Percentiles rank a stretch among this genome's conserved stretches.
phyloP scores from a whole-genome alignment of 305 asterid genomes.

The Fraxinus ornus region DNA sequence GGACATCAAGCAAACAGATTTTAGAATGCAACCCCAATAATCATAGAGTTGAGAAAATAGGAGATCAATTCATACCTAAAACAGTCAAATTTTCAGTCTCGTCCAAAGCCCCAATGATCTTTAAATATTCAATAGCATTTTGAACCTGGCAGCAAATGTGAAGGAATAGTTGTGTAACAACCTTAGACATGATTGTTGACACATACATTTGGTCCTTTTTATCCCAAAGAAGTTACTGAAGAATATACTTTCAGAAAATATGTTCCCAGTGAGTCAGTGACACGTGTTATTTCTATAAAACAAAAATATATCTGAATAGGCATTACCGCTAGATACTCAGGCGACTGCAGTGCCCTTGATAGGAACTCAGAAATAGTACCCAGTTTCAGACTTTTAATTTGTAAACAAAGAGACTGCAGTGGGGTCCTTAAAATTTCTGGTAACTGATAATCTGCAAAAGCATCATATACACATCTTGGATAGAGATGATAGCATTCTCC shows the following conservation, averaged over 20 bases:
- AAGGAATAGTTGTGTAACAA: slow-evolving; percentile 14
- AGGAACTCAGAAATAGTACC: slow-evolving; percentile 87
- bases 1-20: slow-evolving; percentile 28
- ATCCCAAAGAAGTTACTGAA: slow-evolving; percentile 13
- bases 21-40: slow-evolving; percentile 22
- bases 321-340: slow-evolving; percentile 86
- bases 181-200: slow-evolving; percentile 15
- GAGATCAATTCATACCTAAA: slow-evolving; percentile 54
- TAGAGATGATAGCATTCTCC: slow-evolving; percentile 95
- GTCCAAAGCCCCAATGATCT: slow-evolving; percentile 89
- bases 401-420: slow-evolving; percentile 92
- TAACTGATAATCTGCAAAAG: slow-evolving; percentile 80
- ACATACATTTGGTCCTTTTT: slow-evolving; percentile 9
- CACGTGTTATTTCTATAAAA: slow-evolving; percentile 22
- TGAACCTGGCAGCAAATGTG: slow-evolving; percentile 55
- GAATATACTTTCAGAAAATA: slow-evolving; percentile 12
- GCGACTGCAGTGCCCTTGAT: slow-evolving; percentile 90
- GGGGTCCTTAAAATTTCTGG: slow-evolving; percentile 98
- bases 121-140: slow-evolving; percentile 89
- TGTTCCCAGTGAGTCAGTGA: background rate
- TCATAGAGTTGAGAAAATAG: slow-evolving; percentile 23
- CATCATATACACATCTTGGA: slow-evolving; percentile 82
- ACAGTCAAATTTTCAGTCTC: slow-evolving; percentile 80
- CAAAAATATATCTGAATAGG: slow-evolving; percentile 27
- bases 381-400: slow-evolving; percentile 86